A percentile compares a stretch with the other conserved stretches of the same genome.
phyloP scores from a whole-genome alignment of 495 filamentous ascomycete species.

The Hypoxylon fragiforme region DNA sequence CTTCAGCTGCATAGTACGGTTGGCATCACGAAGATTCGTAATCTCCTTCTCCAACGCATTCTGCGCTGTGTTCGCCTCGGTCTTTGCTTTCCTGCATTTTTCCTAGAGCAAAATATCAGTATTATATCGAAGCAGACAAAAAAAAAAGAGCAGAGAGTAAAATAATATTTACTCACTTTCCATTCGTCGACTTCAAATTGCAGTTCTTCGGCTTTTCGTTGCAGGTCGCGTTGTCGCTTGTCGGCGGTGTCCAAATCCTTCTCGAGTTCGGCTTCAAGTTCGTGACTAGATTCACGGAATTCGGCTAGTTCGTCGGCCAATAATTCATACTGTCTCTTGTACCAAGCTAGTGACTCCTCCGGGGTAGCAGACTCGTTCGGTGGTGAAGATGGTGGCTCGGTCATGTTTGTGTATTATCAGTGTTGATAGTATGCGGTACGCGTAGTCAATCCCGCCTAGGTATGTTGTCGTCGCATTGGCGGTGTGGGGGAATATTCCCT shows the following conservation, averaged over 20 bases:
- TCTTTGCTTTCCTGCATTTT: conserved; percentile 94
- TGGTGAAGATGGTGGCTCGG: conserved; percentile 66
- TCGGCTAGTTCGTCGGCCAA: conserved; percentile 90
- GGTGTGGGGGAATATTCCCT: conserved; percentile 13
- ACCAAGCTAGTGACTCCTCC: conserved; percentile 82
- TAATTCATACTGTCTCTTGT: conserved; percentile 94
- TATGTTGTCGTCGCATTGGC: conserved; percentile 29
- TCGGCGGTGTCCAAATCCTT: conserved; percentile 95
- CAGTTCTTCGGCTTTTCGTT: conserved; percentile 82
- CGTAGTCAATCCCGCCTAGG: conserved; percentile 28
- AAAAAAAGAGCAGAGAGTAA: no score
- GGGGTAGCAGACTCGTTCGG: conserved; percentile 59
- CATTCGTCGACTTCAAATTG: conserved; percentile 94
- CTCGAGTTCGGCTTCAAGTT: conserved; percentile 92
- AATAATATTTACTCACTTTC: conserved; percentile 68
- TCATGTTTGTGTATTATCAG: conserved; percentile 46
- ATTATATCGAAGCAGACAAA: neutral
- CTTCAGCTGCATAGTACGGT: conserved; percentile 76
- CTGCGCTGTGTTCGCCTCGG: conserved; percentile 80
- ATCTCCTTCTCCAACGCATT: conserved; percentile 93
- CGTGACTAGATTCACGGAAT: conserved; percentile 90
- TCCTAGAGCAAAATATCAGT: conserved; percentile 56
- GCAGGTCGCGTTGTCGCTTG: conserved; percentile 81
- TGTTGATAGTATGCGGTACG: conserved; percentile 23
- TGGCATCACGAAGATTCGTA: conserved; percentile 81